A percentile compares a stretch with the other conserved stretches of the same genome.
These are phyloP conservation scores for Uronychia binucleata DNA, from an alignment of 73 alveolate genomes.

Conservation along the genomic window DNA sequence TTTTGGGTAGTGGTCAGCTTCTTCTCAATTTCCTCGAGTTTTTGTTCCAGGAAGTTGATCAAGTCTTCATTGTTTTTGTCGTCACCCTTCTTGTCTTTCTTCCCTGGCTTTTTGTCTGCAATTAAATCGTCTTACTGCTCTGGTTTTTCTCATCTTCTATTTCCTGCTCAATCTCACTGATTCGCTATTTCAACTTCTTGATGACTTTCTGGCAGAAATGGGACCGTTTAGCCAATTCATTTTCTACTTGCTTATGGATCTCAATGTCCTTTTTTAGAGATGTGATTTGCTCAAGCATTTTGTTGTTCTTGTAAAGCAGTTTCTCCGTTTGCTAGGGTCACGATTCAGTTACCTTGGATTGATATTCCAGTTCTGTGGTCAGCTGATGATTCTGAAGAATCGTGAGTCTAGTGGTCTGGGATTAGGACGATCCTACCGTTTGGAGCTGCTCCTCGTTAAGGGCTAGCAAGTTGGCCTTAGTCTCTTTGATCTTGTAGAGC, in stretches of 20 bases:
- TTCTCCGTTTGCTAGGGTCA: constrained; percentile 88
- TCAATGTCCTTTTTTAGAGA: constrained; percentile 95
- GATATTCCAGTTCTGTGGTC: constrained; percentile 95
- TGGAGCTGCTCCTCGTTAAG: constrained; percentile 81
- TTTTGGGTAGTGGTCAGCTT: constrained; percentile 49
- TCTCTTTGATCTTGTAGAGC: constrained; percentile 86
- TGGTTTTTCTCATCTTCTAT: constrained; percentile 51
- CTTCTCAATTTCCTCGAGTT: constrained; percentile 70
- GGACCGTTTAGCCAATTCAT: constrained; percentile 93
- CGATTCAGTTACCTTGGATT: constrained; percentile 14
- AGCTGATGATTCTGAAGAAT: constrained; percentile 95
- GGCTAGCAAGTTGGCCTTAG: constrained; percentile 77
- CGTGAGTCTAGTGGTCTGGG: constrained; percentile 90
- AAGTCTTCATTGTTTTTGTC: constrained; percentile 57
- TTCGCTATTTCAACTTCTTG: constrained; percentile 68
- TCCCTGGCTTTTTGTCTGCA: neutral
- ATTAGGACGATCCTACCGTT: constrained; percentile 23
- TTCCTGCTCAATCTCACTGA: constrained; percentile 80
- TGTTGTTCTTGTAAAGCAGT: constrained; percentile 87
- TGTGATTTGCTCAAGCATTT: constrained; percentile 83
- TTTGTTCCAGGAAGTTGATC: constrained; percentile 61
- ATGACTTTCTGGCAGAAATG: constrained; percentile 87
- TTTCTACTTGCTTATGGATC: constrained; percentile 97
- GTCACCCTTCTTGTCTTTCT: constrained; percentile 14
- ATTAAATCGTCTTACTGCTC: neutral